Evolutionary conservation across 73 alveolate species (phyloP), one percentile per base, ranked within the genome.

Genomic region (Uronychia binucleata): DNA sequence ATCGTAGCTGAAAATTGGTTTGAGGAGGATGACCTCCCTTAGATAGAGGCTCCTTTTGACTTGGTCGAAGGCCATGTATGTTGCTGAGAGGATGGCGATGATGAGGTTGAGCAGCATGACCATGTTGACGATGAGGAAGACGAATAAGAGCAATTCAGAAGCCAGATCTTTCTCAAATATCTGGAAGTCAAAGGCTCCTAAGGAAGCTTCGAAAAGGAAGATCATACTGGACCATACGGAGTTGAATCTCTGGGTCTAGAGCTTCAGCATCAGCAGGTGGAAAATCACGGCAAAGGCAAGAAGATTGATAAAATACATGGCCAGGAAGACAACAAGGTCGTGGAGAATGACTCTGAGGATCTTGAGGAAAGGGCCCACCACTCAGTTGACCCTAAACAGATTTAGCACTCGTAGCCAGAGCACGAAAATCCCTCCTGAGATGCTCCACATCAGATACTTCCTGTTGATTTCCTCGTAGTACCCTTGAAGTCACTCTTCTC

Each of bases 321-420:
- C 32, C 1, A 75, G 8, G 58, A 75, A 75, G 57, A 26, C 28
- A 28, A 26, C 58, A 25, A 75, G 5, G 32, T 75, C 32, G 30
- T 26, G 27, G 8, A 75, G 58, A 28, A 75, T 75, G 8, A 75
- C 32, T 30, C 32, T 25, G 28, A 75, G 25, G 5, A 30, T 75
- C 30, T 75, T 75, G 27, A 75, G 28, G 27, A 75, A 75, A 75
- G 81, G 81, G 81, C 81, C 81, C 5, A 75, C 5, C 27, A 25
- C 27, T 5, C 27, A 28, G 32, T 75, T 75, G 57, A 75, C 32
- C 58, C 32, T 75, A 58, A 75, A 75, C 5, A 28, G 27, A 27
- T 26, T 26, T 1, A 75, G 81, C 25, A 75, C 81, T 26, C 81
- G 35, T 8, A 26, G 8, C 81, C 81, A 75, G 59, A 75, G 5